Conservation (phyloP, 169 alveolate species). For the Miamiensis avidus region DNA sequence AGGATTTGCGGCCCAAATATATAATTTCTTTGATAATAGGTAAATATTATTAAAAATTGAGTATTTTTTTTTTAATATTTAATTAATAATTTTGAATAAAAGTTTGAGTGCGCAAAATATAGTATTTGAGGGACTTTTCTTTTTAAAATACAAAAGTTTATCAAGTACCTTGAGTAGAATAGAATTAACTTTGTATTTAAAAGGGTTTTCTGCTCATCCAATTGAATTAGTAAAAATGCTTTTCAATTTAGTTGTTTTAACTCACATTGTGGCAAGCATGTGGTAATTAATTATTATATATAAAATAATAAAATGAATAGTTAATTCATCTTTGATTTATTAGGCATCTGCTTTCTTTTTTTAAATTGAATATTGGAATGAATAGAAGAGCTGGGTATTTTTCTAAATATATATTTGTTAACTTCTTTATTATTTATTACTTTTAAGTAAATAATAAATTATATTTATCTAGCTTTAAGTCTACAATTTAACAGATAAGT, state of each 20-base stretch:
- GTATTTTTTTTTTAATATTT: too few species aligned
- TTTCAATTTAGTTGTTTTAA: too few species aligned
- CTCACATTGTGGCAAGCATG: not conserved
- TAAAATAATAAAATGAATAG: too few species aligned
- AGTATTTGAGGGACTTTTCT: not conserved
- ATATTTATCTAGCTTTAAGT: too few species aligned
- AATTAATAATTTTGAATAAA: too few species aligned
- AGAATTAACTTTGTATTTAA: not conserved
- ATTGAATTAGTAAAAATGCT: not conserved
- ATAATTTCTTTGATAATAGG: not conserved
- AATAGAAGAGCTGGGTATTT: not conserved
- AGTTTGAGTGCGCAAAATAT: not conserved
- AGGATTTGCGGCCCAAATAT: not conserved
- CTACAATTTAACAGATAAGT: not conserved
- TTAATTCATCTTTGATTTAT: not conserved
- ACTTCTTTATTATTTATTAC: not conserved
- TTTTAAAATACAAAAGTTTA: not conserved
- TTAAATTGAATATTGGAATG: not conserved
- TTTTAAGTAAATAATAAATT: too few species aligned
- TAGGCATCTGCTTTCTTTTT: not conserved
- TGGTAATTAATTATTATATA: not conserved
- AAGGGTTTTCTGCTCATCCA: not conserved
- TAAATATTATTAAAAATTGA: too few species aligned
- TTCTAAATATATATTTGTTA: too few species aligned
- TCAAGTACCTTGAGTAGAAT: not conserved